Evolutionary conservation across 441 rosid genomes (phyloP), one percentile per base, ranked within the genome.

Genomic region (Pelargonium myrrhifolium): DNA sequence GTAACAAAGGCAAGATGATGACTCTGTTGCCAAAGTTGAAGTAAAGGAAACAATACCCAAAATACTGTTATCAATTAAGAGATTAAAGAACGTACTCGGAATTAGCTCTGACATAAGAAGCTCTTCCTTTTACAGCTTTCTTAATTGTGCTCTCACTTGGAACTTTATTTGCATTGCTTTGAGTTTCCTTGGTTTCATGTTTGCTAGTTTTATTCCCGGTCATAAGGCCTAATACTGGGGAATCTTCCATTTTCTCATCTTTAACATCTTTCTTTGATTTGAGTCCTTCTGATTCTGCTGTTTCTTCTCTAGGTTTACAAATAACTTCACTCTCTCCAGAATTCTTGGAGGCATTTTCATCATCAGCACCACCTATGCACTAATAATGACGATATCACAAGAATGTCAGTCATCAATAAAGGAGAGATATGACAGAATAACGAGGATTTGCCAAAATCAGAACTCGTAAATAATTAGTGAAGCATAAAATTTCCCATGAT

Each of bases 141-240:
- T 71, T 82, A 68, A 91, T 78, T 69, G 24, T 71, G 80, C 71
- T 76, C 78, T 89, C 85, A 61, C 71, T 78, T 62, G 86, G 73
- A 39, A 68, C 79, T 74, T 79, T 77, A 56, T 65, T 74, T 72
- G 72, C 72, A 55, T 75, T 65, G 8, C 65, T 78, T 63, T 75
- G 66, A 73, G 78, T 61, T 78, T 78, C 73, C 72, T 73, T 68
- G 31, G 59, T 65, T 66, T 78, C 76, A 47, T 77, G 65, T 63
- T 80, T 83, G 62, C 71, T 62, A 40, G 69, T 58, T 68, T 76
- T 75, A 22, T 75, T 65, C 49, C 78, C 86, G 3, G 85, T 74
- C 82, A 87, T 63, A 68, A 86, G 87, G 62, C 96, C 96, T 86
- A 86, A 77, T 20, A 85, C 92, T 37, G 93, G 93, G 17, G 95